These are phyloP conservation scores for Diaporthe vaccinii DNA, from an alignment of 2,329 filamentous ascomycete genomes.

Conservation along the genomic window DNA sequence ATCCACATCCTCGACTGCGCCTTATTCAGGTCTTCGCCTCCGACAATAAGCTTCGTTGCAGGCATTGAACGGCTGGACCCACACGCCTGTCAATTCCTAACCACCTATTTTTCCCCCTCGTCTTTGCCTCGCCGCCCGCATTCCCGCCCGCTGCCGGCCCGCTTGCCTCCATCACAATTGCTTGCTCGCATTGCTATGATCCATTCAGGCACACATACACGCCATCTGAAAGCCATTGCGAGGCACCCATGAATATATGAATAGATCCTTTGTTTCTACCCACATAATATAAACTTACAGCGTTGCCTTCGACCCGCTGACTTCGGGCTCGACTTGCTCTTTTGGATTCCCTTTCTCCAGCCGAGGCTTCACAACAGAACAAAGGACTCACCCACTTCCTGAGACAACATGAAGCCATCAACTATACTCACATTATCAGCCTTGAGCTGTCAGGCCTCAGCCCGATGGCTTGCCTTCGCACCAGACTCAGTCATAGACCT, in stretches of 20 bases:
- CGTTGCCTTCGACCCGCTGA: slow-evolving; percentile 21
- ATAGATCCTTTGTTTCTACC: slow-evolving; percentile 34
- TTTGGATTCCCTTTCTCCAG: not conserved
- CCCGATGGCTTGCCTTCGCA: slow-evolving; percentile 34
- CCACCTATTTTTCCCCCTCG: slow-evolving; percentile 25
- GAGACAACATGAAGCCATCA: slow-evolving; percentile 37
- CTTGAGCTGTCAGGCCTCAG: slow-evolving; percentile 24
- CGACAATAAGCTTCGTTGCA: slow-evolving; percentile 25
- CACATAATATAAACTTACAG: not conserved
- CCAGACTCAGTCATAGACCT: slow-evolving; percentile 31
- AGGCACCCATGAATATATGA: not conserved
- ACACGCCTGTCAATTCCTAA: slow-evolving; percentile 31
- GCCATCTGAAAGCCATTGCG: slow-evolving; percentile 6
- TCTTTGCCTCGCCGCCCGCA: slow-evolving; percentile 17
- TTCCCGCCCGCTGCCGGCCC: not conserved
- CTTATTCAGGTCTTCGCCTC: slow-evolving; percentile 20
- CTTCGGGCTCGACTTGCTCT: slow-evolving; percentile 15
- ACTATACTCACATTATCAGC: slow-evolving; percentile 23
- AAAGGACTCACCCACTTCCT: slow-evolving; percentile 1
- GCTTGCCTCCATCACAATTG: not conserved
- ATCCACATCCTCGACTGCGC: not conserved
- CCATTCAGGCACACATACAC: not conserved
- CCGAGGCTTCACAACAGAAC: slow-evolving; percentile 27
- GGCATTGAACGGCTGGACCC: slow-evolving; percentile 28
- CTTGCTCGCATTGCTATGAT: slow-evolving; percentile 24